Percentiles rank a stretch among this genome's conserved stretches.
These are phyloP conservation scores for Penicillium simplicissimum DNA, from an alignment of 495 filamentous ascomycete species.

Conservation along the genomic window DNA sequence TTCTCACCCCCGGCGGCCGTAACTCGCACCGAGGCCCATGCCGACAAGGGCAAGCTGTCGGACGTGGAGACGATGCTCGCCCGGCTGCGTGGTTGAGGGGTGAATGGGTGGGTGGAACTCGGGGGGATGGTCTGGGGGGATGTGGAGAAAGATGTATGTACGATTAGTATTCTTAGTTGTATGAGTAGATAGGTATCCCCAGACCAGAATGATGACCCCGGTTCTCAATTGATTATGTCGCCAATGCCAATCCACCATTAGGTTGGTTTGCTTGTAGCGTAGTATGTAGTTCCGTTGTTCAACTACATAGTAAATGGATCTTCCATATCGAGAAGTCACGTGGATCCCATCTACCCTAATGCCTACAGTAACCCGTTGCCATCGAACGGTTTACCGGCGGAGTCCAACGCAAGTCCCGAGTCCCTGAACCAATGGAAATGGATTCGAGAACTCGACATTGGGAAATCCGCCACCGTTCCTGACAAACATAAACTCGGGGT, in stretches of 20 bases:
- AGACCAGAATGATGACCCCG: not conserved
- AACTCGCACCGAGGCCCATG: not conserved
- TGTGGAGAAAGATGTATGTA: not conserved
- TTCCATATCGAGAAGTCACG: not conserved
- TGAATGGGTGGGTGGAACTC: not conserved
- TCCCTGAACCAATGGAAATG: not conserved
- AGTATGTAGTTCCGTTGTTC: too few relatives aligned
- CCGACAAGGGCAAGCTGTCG: not conserved
- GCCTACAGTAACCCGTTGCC: not conserved
- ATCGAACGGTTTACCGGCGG: not conserved
- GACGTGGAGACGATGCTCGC: not conserved
- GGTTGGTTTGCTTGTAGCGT: not conserved
- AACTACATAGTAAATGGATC: too few relatives aligned
- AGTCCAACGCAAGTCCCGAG: not conserved
- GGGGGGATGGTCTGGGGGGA: not conserved
- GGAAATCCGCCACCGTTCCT: not conserved
- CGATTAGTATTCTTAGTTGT: not conserved
- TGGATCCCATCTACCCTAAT: not conserved
- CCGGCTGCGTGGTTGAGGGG: not conserved
- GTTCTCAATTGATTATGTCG: not conserved
- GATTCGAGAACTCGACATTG: not conserved
- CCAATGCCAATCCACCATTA: not conserved
- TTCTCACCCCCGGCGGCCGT: not conserved
- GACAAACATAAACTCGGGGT: not conserved
- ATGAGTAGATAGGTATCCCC: not conserved